A percentile compares a stretch with the other conserved stretches of the same genome.
Evolutionary conservation across 2,329 filamentous ascomycete genomes (phyloP).

Genomic region (Penicillium psychrosexuale): DNA sequence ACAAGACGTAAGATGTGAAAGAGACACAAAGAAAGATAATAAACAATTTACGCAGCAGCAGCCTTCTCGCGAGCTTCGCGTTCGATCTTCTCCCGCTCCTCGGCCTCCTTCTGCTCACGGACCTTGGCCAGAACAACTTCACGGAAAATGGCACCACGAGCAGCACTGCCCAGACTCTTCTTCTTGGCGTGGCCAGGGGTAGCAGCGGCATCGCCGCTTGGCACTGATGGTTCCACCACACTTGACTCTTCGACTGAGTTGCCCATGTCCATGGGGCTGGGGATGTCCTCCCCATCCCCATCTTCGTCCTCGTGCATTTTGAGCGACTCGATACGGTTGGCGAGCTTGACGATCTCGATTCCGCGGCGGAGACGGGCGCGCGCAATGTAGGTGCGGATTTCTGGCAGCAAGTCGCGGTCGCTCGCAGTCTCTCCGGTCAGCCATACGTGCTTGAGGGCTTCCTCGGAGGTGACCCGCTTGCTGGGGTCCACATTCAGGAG

Average conservation of each 20-base stretch:
- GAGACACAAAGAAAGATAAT: neutral
- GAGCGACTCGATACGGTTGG: conserved; percentile 91
- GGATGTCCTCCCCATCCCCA: conserved; percentile 70
- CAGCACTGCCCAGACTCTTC: conserved; percentile 55
- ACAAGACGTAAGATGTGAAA: conserved; percentile 4
- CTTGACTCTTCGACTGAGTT: conserved; percentile 47
- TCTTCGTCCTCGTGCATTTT: conserved; percentile 90
- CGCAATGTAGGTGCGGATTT: conserved; percentile 91
- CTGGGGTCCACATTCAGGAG: conserved; percentile 77
- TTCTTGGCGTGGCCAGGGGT: conserved; percentile 41
- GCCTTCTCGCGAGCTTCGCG: conserved; percentile 52
- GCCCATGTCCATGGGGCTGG: conserved; percentile 57
- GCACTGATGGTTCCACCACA: conserved; percentile 10
- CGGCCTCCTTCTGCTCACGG: conserved; percentile 82
- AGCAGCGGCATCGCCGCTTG: conserved; percentile 22
- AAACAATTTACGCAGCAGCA: conserved; percentile 17
- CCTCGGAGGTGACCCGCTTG: conserved; percentile 72
- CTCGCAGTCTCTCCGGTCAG: conserved; percentile 86
- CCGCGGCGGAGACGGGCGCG: conserved; percentile 87
- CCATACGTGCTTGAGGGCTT: conserved; percentile 81
- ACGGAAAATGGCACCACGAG: conserved; percentile 76
- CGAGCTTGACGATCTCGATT: conserved; percentile 93
- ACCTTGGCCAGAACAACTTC: conserved; percentile 95
- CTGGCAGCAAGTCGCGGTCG: conserved; percentile 94
- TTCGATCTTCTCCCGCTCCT: conserved; percentile 68